phyloP scores from a whole-genome alignment of 169 alveolate genomes.

The Cystoisospora suis region DNA sequence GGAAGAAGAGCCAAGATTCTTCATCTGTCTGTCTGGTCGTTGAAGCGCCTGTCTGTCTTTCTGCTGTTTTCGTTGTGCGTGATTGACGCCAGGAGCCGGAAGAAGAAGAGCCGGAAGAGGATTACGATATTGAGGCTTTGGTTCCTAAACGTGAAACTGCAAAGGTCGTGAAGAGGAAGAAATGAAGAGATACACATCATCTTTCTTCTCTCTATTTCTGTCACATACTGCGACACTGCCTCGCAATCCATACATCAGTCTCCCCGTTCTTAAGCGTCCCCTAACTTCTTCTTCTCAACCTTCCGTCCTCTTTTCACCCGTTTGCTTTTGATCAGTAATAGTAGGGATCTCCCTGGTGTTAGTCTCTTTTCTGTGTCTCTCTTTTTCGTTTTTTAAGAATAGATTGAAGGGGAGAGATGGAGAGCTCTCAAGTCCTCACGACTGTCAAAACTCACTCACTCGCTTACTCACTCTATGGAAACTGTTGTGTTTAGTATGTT shows the following conservation, averaged over 20 bases:
- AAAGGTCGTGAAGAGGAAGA: conserved; percentile 8
- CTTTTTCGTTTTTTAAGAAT: too few species aligned
- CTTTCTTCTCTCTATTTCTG: background rate
- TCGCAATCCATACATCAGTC: background rate
- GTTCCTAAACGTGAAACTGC: conserved; percentile 11
- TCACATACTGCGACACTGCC: background rate
- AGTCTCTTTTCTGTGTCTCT: background rate
- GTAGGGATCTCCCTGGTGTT: background rate
- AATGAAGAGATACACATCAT: background rate
- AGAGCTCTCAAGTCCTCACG: too few species aligned
- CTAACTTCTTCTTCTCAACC: background rate
- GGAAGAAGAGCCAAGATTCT: too few species aligned
- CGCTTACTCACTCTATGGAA: too few species aligned
- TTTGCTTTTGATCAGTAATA: background rate
- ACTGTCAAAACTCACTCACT: too few species aligned
- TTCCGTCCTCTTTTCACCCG: background rate
- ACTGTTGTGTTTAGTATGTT: too few species aligned
- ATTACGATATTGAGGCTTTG: conserved; percentile 21
- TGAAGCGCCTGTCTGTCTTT: too few species aligned
- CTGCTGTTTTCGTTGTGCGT: too few species aligned
- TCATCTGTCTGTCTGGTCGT: too few species aligned
- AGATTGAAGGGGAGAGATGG: too few species aligned
- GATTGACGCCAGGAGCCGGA: too few species aligned
- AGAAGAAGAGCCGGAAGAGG: background rate
- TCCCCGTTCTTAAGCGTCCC: background rate